A percentile compares a stretch with the other conserved stretches of the same genome.
phyloP scores from a whole-genome alignment of 306 rosid genomes.

The Citrullus mucosospermus region DNA sequence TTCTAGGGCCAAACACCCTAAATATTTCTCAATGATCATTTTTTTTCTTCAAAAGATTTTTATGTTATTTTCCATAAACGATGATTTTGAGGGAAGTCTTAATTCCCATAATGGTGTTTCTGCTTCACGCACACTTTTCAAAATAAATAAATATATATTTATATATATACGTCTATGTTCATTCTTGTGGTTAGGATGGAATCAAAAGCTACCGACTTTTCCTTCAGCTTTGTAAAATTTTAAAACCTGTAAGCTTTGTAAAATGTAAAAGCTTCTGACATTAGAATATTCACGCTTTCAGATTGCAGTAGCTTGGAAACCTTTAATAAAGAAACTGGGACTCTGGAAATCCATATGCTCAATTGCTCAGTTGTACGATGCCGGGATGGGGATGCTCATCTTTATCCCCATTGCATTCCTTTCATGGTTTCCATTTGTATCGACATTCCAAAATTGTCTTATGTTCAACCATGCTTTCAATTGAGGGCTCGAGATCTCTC shows the following conservation, averaged over 20 bases:
- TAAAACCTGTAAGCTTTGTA: not conserved
- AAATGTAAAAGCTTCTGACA: not conserved
- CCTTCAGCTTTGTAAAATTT: not conserved
- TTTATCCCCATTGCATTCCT: constrained; percentile 69
- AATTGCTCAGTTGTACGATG: constrained; percentile 73
- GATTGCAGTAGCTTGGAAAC: constrained; percentile 96
- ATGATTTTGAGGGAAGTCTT: not conserved
- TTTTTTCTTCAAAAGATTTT: not conserved
- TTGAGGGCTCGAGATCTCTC: constrained; percentile 83
- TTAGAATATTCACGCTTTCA: constrained; percentile 16
- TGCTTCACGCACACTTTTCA: too few relatives aligned
- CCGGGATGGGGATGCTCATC: constrained; percentile 90
- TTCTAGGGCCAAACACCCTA: not conserved
- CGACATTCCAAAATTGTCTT: constrained; percentile 88
- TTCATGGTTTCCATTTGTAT: constrained; percentile 92
- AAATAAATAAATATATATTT: too few relatives aligned
- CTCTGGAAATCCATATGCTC: constrained; percentile 83
- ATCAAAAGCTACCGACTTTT: not conserved
- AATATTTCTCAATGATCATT: not conserved
- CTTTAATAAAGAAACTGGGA: constrained; percentile 54
- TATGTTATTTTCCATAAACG: not conserved
- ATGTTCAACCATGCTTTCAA: constrained; percentile 98
- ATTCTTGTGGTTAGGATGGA: not conserved
- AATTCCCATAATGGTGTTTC: not conserved
- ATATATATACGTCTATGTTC: not conserved